Base-by-base conservation (phyloP, 2,329 filamentous ascomycete genomes). In the Talaromyces sp. region DNA sequence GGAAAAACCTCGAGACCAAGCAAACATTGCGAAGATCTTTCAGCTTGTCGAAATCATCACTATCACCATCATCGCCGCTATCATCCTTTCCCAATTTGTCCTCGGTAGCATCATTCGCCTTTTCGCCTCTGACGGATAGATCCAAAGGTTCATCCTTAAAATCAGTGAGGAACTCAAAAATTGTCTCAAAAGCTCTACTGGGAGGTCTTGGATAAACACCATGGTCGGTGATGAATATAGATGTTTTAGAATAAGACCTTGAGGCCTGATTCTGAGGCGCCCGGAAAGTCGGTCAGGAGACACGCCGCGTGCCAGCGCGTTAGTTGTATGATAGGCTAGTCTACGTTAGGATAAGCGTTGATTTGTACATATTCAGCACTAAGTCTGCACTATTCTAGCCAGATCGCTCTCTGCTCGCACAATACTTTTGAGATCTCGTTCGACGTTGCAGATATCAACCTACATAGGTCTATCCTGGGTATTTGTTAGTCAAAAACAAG, bases 101-200 rank as follows among this genome's bases (percentile, higher is more conserved):
- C 9, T 1, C 43, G 13, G 11, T 24, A 6, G 39, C 39, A 41
- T 41, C 39, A 41, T 41, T 41, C 39, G 39, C 14, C 4, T 41
- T 14, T 2, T 14, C 39, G 39, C 14, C 39, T 41, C 39, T 16
- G 16, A 41, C 10, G 11, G 39, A 3, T 9, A 11, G 11, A 14
- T 41, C 16, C 11, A 16, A 43, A 2, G 19, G 3, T 31, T 39
- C 45, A 22, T 22, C 45, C 41, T 31, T 22, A 41, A 22, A 1
- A 19, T 22, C 10, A 41, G 31, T 37, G 10, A 70, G 9, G 9
- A 64, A 69, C 3, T 64, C 63, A 3, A 72, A 3, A 39, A 70
- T 69, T 67, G 64, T 16, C 62, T n/a, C 24, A 73, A 27, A 7
- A 72, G 57, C 64, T 72, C 71, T 3, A 59, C 45, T 14, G 70